These are phyloP conservation scores for Mortierella alpina DNA, from an alignment of 192 early-diverging fungal species.

Conservation along the genomic window DNA sequence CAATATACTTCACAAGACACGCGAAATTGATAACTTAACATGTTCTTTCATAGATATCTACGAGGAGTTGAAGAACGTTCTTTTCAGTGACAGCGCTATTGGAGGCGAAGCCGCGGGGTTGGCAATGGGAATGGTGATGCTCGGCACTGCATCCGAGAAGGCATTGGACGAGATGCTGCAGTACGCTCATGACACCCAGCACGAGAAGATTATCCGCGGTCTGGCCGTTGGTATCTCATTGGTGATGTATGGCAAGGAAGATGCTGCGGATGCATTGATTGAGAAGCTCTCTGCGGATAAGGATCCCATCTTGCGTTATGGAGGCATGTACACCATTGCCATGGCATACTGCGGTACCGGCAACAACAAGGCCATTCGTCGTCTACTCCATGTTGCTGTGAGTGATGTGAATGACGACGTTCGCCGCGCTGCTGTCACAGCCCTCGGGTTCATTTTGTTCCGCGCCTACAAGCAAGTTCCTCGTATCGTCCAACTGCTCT, in stretches of 20 bases:
- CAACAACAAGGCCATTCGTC: slow-evolving; percentile 95
- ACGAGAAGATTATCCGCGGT: slow-evolving; percentile 99
- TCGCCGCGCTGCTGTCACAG: slow-evolving; percentile 97
- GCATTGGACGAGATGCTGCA: slow-evolving; percentile 95
- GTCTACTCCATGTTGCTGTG: slow-evolving; percentile 96
- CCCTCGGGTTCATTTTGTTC: slow-evolving; percentile 95
- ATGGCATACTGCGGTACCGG: slow-evolving; percentile 99
- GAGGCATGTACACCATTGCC: slow-evolving; percentile 96
- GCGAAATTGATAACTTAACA: too few species aligned
- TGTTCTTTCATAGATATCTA: slow-evolving; percentile 70
- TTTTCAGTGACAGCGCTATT: slow-evolving; percentile 95
- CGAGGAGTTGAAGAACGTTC: slow-evolving; percentile 86
- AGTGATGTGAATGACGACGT: slow-evolving; percentile 99
- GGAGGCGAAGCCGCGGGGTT: slow-evolving; percentile 97
- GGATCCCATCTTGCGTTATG: slow-evolving; percentile 95
- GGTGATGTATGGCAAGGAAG: slow-evolving; percentile 98
- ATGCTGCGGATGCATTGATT: slow-evolving; percentile 92
- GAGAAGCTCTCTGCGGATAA: slow-evolving; percentile 89
- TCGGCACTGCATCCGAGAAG: slow-evolving; percentile 85
- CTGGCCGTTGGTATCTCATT: slow-evolving; percentile 93
- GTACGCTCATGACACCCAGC: slow-evolving; percentile 98
- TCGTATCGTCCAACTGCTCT: slow-evolving; percentile 95
- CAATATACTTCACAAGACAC: neutral
- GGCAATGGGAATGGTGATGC: slow-evolving; percentile 97
- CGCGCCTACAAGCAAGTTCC: slow-evolving; percentile 96